Conservation (phyloP, 2,329 filamentous ascomycete genomes). For the Talaromyces pinophilus region DNA sequence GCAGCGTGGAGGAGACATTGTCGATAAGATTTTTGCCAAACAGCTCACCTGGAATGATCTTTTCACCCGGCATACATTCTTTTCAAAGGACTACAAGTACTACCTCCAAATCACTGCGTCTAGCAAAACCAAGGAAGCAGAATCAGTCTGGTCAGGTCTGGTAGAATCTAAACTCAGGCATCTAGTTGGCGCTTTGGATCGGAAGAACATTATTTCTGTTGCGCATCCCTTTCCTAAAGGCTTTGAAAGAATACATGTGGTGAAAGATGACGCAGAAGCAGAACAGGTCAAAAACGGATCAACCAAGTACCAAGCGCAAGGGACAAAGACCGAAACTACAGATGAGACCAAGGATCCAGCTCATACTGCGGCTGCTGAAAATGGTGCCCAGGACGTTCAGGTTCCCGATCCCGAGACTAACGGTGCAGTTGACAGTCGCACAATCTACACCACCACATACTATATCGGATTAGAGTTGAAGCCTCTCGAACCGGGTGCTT, state of each 20-base stretch:
- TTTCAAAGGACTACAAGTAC: slow-evolving; percentile 90
- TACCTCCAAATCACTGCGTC: slow-evolving; percentile 86
- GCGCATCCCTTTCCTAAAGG: slow-evolving; percentile 93
- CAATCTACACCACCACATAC: slow-evolving; percentile 84
- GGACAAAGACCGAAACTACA: slow-evolving; percentile 54
- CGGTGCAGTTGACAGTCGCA: slow-evolving; percentile 44
- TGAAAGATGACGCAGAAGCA: slow-evolving; percentile 61
- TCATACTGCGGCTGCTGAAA: slow-evolving; percentile 51
- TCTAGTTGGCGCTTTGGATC: slow-evolving; percentile 79
- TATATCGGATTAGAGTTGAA: slow-evolving; percentile 87
- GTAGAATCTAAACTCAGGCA: slow-evolving; percentile 92
- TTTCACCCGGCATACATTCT: slow-evolving; percentile 89
- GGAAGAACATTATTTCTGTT: slow-evolving; percentile 74
- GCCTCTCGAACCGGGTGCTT: slow-evolving; percentile 65
- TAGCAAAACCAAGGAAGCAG: slow-evolving; percentile 78
- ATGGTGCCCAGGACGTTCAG: slow-evolving; percentile 45
- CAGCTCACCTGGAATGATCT: slow-evolving; percentile 82
- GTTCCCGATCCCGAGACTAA: slow-evolving; percentile 42
- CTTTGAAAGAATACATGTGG: slow-evolving; percentile 79
- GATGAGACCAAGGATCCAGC: slow-evolving; percentile 54
- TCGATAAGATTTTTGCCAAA: slow-evolving; percentile 75
- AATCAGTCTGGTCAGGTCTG: slow-evolving; percentile 84
- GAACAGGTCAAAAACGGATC: slow-evolving; percentile 64
- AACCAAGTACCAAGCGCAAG: slow-evolving; percentile 60
- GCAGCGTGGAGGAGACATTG: slow-evolving; percentile 72